phyloP scores from a whole-genome alignment of 2,329 filamentous ascomycete genomes.

The Aureobasidium sp. region DNA sequence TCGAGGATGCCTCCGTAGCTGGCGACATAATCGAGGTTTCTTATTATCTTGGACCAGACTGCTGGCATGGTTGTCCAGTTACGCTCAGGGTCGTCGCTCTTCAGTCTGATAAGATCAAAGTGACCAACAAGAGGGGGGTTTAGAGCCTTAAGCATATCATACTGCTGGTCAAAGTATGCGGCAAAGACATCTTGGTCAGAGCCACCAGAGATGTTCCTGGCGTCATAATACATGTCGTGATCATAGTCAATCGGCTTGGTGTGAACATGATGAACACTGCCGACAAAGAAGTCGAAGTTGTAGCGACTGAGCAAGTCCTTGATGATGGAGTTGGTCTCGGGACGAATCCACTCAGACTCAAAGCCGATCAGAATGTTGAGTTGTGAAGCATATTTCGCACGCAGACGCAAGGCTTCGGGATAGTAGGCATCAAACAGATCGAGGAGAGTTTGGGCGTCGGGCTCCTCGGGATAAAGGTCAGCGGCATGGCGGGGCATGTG shows the following conservation, averaged over 20 bases:
- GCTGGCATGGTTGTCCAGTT: slow-evolving; percentile 43
- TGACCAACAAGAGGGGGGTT: slow-evolving; percentile 79
- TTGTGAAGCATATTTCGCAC: slow-evolving; percentile 58
- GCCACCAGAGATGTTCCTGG: slow-evolving; percentile 51
- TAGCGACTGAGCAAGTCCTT: slow-evolving; percentile 52
- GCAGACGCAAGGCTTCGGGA: slow-evolving; percentile 65
- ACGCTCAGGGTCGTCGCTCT: slow-evolving; percentile 61
- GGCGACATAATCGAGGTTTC: slow-evolving; percentile 67
- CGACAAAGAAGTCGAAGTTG: slow-evolving; percentile 80
- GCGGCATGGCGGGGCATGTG: slow-evolving; percentile 79
- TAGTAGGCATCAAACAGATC: slow-evolving; percentile 64
- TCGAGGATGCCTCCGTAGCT: slow-evolving; percentile 78
- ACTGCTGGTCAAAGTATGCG: slow-evolving; percentile 83
- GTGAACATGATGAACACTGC: slow-evolving; percentile 84
- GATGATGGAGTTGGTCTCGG: slow-evolving; percentile 56
- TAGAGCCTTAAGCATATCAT: slow-evolving; percentile 67
- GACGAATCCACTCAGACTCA: slow-evolving; percentile 86
- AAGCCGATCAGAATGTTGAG: slow-evolving; percentile 84
- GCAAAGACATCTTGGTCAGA: slow-evolving; percentile 68
- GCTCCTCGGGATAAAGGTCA: slow-evolving; percentile 90
- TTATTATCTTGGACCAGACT: slow-evolving; percentile 68
- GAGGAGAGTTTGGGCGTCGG: slow-evolving; percentile 40
- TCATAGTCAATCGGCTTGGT: slow-evolving; percentile 87
- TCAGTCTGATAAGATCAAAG: slow-evolving; percentile 82
- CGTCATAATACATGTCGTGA: slow-evolving; percentile 55